These are phyloP conservation scores for Antitrichia curtipendula DNA, from an alignment of 225 moss, liverwort and hornwort species.

Conservation along the genomic window DNA sequence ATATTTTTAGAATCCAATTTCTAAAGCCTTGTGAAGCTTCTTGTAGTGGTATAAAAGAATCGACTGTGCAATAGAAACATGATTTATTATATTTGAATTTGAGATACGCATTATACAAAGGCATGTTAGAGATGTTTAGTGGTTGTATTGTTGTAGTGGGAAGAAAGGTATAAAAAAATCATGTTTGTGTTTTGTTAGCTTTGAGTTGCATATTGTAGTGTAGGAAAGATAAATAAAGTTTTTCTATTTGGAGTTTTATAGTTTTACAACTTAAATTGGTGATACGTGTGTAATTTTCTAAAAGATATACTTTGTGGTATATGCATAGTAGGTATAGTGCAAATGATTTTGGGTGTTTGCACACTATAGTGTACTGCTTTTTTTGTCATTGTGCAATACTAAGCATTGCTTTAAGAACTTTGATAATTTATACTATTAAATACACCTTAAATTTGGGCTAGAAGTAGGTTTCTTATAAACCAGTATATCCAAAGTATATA, in stretches of 20 bases:
- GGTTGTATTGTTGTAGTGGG: not conserved
- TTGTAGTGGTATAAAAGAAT: not conserved
- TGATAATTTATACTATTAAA: not conserved
- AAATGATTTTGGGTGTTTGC: not conserved
- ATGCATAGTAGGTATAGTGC: not conserved
- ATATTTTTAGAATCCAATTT: not conserved
- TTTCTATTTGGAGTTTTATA: not conserved
- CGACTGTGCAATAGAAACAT: rapidly evolving
- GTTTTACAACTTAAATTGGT: not conserved
- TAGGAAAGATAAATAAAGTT: not conserved
- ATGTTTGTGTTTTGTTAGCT: not conserved
- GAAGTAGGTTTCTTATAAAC: not conserved
- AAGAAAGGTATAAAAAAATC: no score
- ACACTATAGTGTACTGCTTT: not conserved
- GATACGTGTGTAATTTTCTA: not conserved
- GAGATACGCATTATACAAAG: not conserved
- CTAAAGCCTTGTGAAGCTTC: not conserved
- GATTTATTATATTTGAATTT: not conserved
- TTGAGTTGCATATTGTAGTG: not conserved
- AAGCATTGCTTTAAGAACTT: not conserved
- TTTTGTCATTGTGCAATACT: not conserved
- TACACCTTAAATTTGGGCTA: not conserved
- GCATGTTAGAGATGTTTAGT: not conserved
- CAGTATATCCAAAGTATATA: not conserved
- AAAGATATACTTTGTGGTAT: not conserved